Base-by-base conservation (phyloP, 305 asterid species). In the Caryopteris hybrid region DNA sequence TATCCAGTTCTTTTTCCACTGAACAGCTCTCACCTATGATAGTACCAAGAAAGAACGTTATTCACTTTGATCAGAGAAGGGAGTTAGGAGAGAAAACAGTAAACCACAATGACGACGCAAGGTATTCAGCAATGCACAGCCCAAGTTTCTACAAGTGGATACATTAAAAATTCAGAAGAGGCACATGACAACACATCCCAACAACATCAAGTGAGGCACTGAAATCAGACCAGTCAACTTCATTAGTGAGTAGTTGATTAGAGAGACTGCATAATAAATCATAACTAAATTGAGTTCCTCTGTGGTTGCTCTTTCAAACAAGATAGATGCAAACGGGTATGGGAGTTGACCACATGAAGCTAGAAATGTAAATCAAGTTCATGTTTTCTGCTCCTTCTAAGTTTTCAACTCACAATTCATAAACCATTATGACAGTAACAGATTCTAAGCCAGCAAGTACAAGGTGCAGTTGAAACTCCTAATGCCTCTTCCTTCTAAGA, bases 1-100 rank as follows among this genome's bases (percentile, higher is more conserved):
- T 75, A 66, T 83, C 96, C 77, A 94, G 81, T 70, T 94, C 97
- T 80, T 94, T 94, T 74, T 91, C 97, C 70, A 91, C 99, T 3
- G 99, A 94, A 74, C 85, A 86, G 85, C 99, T 94, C 89, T 94
- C 99, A 68, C 99, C 99, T 93, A 78, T 65, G 75, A 75, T 66
- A 63, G 70, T 41, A 36, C 75, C 78, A 79, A 73, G 64, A 74
- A 70, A 60, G 67, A 64, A 55, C 17, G 61, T 69, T 58, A 65
- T 56, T 50, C 46, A 50, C 68, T 39, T 64, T 20, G 27, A 64
- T 70, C 22, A 68, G 55, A 58, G 68, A n/a, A 50, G 41, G 56
- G 50, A 21, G 67, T 46, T 18, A 53, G 39, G 66, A 6, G 52
- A 38, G 68, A 50, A 54, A 25, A 67, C 25, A 41, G 66, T 38